Evolutionary conservation across 805 yeast species (phyloP).

Genomic region (Teunomyces pallodes): DNA sequence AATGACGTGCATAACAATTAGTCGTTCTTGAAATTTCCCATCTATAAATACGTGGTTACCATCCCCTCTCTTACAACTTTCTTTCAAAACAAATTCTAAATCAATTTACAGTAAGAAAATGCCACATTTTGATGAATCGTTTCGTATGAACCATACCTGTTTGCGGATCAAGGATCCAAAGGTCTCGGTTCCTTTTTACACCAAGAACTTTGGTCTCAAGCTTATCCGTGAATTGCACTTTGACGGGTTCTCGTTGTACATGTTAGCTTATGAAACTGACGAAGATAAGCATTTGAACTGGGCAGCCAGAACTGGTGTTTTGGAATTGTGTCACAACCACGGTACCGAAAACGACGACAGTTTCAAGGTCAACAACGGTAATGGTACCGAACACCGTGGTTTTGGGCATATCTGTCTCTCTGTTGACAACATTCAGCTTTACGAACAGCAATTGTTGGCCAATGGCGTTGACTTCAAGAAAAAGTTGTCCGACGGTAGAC

Average conservation of each 20-base stretch:
- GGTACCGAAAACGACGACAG: slow-evolving; percentile 61
- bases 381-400: slow-evolving; percentile 80
- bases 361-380: slow-evolving; percentile 73
- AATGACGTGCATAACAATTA: too few species aligned
- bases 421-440: slow-evolving; percentile 69
- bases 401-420: slow-evolving; percentile 93
- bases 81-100: background rate
- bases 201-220: slow-evolving; percentile 70
- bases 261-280: slow-evolving; percentile 48
- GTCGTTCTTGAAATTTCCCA: too few species aligned
- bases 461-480: slow-evolving; percentile 77
- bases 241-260: slow-evolving; percentile 64
- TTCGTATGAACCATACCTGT: slow-evolving; percentile 65
- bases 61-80: too few species aligned
- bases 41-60: too few species aligned
- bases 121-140: slow-evolving; percentile 34
- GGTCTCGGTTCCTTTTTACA: slow-evolving; percentile 69
- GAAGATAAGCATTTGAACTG: slow-evolving; percentile 36
- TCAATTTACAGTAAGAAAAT: slow-evolving; percentile 11
- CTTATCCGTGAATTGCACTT: slow-evolving; percentile 51
- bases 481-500: slow-evolving; percentile 85
- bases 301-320: slow-evolving; percentile 59
- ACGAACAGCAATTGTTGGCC: slow-evolving; percentile 57
- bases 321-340: slow-evolving; percentile 81
- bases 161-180: slow-evolving; percentile 81